Evolutionary conservation across 1,139 yeast species (phyloP), one percentile per base, ranked within the genome.

Genomic region (Geotrichum klebahnii): DNA sequence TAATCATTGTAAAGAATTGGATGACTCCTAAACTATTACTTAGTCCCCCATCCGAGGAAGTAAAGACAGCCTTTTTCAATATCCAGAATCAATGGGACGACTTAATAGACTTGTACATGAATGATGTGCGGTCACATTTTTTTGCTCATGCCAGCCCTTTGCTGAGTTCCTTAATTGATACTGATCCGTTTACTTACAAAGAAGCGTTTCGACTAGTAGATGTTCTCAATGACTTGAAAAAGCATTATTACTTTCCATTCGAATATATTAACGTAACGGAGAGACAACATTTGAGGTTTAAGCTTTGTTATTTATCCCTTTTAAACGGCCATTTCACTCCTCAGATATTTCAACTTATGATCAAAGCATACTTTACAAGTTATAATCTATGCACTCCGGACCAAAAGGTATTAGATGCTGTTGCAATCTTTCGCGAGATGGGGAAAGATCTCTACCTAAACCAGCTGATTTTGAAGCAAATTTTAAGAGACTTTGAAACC

Each of bases 191-290:
- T 19, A 29, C 41, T 12, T 24, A 17, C 5, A 44, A 29, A 5
- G 46, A 44, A 35, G 41, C 35, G 8, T 19, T 24, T 35, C 33
- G 33, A 10, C 19, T 35, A 10, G 33, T 35, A 8, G 16, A n/a
- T 12, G n/a, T 26, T 24, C 48, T 62, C 14, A 48, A 52, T 28
- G 60, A 59, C 23, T 58, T 61, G 4, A 52, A 50, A 23, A 37
- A 44, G 20, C 63, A 60, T 24, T 62, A 61, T 49, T 54, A 42
- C 28, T 48, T 52, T 45, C 66, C 66, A 1, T 40, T 62, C 28
- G 37, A 51, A 12, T 55, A 35, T 62, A 14, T 51, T 55, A 50
- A 57, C 49, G 16, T 58, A 53, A 16, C 50, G 52, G 26, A 52
- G 56, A 10, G 32, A 58, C n/a, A 50, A 58, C 8, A 53, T 44